phyloP scores from a whole-genome alignment of 805 yeast species.

The Candida silvicultrix region DNA sequence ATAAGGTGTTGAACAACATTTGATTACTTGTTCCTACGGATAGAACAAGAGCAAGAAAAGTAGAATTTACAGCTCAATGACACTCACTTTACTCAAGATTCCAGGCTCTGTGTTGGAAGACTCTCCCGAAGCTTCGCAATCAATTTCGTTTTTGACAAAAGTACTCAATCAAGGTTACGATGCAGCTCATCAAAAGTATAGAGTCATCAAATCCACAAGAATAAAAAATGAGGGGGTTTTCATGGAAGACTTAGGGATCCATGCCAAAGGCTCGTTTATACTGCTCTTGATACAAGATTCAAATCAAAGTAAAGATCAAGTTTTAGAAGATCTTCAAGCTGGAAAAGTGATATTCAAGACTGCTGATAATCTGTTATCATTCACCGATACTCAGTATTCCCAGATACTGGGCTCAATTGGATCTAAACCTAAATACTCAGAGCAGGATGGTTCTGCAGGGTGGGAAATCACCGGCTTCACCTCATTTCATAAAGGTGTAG shows the following conservation, averaged over 20 bases:
- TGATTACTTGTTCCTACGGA: too few species aligned
- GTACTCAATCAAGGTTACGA: slow-evolving; percentile 15
- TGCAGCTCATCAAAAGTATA: slow-evolving; percentile 7
- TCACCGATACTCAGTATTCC: not conserved
- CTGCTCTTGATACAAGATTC: slow-evolving; percentile 1
- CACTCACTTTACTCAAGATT: not conserved
- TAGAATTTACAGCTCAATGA: too few species aligned
- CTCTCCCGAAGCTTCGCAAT: slow-evolving; percentile 1
- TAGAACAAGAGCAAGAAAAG: too few species aligned
- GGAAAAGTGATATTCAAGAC: not conserved
- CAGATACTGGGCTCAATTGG: slow-evolving; percentile 15
- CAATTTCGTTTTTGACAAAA: slow-evolving; percentile 8
- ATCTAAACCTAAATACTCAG: slow-evolving; percentile 1
- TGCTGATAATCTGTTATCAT: slow-evolving; percentile 2
- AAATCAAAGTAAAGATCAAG: not conserved
- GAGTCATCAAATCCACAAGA: slow-evolving; percentile 13
- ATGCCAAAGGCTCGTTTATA: slow-evolving; percentile 11
- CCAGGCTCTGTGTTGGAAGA: not conserved
- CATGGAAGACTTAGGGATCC: slow-evolving; percentile 14
- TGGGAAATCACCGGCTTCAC: slow-evolving; percentile 17
- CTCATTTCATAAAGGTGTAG: slow-evolving; percentile 14
- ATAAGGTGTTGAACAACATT: too few species aligned
- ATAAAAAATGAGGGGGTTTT: slow-evolving; percentile 11
- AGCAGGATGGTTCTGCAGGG: not conserved
- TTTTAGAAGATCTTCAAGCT: not conserved